A percentile compares a stretch with the other conserved stretches of the same genome.
phyloP scores from a whole-genome alignment of 257 asterid genomes.

The Solanum lycopersicoides region DNA sequence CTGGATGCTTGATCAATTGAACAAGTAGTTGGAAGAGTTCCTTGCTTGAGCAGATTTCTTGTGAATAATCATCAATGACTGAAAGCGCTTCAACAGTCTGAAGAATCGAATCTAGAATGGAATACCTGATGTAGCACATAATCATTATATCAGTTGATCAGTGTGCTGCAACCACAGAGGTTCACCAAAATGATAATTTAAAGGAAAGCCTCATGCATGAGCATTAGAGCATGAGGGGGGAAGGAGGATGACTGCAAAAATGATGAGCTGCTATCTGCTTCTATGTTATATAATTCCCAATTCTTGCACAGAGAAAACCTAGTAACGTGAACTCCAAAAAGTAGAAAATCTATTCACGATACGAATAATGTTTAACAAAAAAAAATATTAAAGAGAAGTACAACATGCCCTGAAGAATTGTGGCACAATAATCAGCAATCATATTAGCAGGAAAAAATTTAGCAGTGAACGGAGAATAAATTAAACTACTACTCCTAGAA shows the following conservation, averaged over 20 bases:
- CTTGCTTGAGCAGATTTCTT: constrained; percentile 36
- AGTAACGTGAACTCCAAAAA: background rate
- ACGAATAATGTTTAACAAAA: background rate
- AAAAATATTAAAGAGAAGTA: background rate
- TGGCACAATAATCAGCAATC: background rate
- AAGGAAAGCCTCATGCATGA: background rate
- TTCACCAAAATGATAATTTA: background rate
- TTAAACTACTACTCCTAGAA: background rate
- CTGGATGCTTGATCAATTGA: constrained; percentile 63
- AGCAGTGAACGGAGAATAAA: background rate
- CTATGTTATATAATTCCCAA: background rate
- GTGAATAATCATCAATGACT: constrained; percentile 46
- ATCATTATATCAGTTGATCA: background rate
- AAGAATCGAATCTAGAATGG: constrained; percentile 62
- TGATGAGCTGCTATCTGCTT: background rate
- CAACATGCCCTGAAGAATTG: background rate
- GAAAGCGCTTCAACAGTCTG: constrained; percentile 81
- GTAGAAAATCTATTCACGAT: background rate
- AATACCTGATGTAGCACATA: constrained; percentile 40
- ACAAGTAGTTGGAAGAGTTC: constrained; percentile 46
- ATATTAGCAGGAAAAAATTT: background rate
- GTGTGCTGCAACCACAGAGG: background rate
- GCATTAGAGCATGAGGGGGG: background rate
- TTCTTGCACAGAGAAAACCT: background rate
- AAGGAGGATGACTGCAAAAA: background rate